These are phyloP conservation scores for Boletus pseudopeckii DNA, from an alignment of 768 basidiomycete genomes.

Conservation along the genomic window DNA sequence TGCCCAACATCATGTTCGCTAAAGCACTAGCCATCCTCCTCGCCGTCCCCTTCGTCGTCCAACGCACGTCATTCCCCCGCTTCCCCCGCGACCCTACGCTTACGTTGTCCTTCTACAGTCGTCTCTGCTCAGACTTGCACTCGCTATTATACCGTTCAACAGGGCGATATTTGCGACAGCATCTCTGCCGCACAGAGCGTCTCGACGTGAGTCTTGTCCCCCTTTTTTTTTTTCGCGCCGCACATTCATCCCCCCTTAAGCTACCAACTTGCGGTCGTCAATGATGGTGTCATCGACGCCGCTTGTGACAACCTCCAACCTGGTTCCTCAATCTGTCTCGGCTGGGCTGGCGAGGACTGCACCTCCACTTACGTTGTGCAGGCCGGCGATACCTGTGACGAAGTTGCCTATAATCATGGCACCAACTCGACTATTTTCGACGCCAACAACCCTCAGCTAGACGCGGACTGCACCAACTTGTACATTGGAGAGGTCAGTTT, in stretches of 20 bases:
- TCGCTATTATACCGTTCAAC: constrained; percentile 57
- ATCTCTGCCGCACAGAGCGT: constrained; percentile 63
- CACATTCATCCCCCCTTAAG: constrained; percentile 33
- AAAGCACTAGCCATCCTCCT: constrained; percentile 39
- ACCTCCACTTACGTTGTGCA: constrained; percentile 53
- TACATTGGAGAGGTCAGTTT: constrained; percentile 69
- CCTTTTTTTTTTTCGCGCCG: background rate
- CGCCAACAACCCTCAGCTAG: constrained; percentile 74
- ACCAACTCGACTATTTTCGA: constrained; percentile 54
- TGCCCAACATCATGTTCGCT: constrained; percentile 35
- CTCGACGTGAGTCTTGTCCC: constrained; percentile 51
- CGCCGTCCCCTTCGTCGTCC: constrained; percentile 45
- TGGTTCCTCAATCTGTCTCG: constrained; percentile 58
- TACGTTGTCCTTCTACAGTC: constrained; percentile 11
- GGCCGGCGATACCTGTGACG: constrained; percentile 55
- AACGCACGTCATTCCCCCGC: constrained; percentile 32
- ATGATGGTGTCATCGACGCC: constrained; percentile 46
- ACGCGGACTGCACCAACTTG: constrained; percentile 56
- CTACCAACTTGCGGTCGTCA: constrained; percentile 70
- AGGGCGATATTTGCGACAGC: constrained; percentile 65
- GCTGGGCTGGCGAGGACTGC: constrained; percentile 59
- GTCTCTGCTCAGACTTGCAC: constrained; percentile 40
- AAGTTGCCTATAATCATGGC: constrained; percentile 36
- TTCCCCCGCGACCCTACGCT: background rate
- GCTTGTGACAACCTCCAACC: constrained; percentile 58